These are phyloP conservation scores for Stachybotrys chlorohalonatus DNA, from an alignment of 2,329 filamentous ascomycete species.

Conservation along the genomic window DNA sequence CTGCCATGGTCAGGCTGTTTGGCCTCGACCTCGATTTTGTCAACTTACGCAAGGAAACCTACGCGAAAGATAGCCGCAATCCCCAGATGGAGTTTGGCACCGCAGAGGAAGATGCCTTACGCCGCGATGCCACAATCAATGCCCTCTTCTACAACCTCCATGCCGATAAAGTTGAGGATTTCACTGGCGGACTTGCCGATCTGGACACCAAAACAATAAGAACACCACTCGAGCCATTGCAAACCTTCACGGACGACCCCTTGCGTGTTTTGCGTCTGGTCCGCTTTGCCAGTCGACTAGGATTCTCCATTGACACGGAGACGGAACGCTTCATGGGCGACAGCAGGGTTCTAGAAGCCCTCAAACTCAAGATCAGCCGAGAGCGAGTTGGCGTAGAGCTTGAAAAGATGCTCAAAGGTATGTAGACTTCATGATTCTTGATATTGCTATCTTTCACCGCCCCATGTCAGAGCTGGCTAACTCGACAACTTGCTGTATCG, in stretches of 20 bases:
- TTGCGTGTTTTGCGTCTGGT: slow-evolving; percentile 79
- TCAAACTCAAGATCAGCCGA: slow-evolving; percentile 84
- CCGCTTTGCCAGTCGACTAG: slow-evolving; percentile 78
- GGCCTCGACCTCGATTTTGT: slow-evolving; percentile 89
- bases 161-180: slow-evolving; percentile 71
- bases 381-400: slow-evolving; percentile 82
- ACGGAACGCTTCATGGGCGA: slow-evolving; percentile 70
- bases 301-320: slow-evolving; percentile 65
- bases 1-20: slow-evolving; percentile 76
- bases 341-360: slow-evolving; percentile 63
- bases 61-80: slow-evolving; percentile 80
- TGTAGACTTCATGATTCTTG: not conserved
- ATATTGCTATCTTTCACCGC: slow-evolving; percentile 1
- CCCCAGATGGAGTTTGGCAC: slow-evolving; percentile 92
- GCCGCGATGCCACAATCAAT: slow-evolving; percentile 89
- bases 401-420: slow-evolving; percentile 81
- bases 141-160: slow-evolving; percentile 93
- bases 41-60: slow-evolving; percentile 87
- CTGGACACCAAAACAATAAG: slow-evolving; percentile 65
- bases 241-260: slow-evolving; percentile 93
- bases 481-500: too few species aligned
- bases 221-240: slow-evolving; percentile 78
- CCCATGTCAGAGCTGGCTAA: too few species aligned
- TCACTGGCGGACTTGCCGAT: slow-evolving; percentile 70
- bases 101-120: slow-evolving; percentile 77